Evolutionary conservation across 306 rosid genomes (phyloP).

Genomic region (Senna siamea): DNA sequence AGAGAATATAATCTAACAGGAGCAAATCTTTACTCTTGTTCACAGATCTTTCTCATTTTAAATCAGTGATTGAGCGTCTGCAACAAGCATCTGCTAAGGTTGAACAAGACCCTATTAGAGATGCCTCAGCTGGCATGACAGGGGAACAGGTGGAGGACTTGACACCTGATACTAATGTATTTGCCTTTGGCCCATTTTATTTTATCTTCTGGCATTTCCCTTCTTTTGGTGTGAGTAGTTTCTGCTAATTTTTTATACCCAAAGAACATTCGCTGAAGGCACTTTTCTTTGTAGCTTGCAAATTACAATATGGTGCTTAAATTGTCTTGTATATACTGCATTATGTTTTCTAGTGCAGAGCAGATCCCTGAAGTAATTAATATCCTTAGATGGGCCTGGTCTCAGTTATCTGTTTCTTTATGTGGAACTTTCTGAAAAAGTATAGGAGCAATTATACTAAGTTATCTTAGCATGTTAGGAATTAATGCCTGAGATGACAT

Average conservation of each 20-base stretch:
- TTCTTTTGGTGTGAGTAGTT: constrained; percentile 3
- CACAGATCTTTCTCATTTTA: constrained; percentile 65
- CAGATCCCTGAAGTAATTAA: too few species aligned
- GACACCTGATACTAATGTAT: constrained; percentile 56
- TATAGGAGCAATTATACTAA: too few species aligned
- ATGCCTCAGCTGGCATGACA: constrained; percentile 47
- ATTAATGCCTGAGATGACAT: too few species aligned
- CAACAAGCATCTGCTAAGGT: constrained; percentile 59
- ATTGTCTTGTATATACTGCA: background rate
- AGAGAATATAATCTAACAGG: constrained; percentile 27
- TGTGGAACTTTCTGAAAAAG: too few species aligned
- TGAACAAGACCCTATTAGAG: constrained; percentile 53
- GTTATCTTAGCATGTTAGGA: too few species aligned
- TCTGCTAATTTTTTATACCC: background rate
- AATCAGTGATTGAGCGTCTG: constrained; percentile 60
- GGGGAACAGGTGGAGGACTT: constrained; percentile 53
- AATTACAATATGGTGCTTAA: background rate
- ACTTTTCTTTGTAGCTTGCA: too few species aligned
- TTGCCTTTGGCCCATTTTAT: constrained; percentile 36
- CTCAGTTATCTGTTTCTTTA: too few species aligned
- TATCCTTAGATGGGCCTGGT: too few species aligned
- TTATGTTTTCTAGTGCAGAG: background rate
- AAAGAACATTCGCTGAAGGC: background rate
- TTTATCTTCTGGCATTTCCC: constrained; percentile 30
- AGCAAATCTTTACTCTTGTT: constrained; percentile 12